Evolutionary conservation across 768 basidiomycete genomes (phyloP).

Genomic region (Suillus tomentosus): DNA sequence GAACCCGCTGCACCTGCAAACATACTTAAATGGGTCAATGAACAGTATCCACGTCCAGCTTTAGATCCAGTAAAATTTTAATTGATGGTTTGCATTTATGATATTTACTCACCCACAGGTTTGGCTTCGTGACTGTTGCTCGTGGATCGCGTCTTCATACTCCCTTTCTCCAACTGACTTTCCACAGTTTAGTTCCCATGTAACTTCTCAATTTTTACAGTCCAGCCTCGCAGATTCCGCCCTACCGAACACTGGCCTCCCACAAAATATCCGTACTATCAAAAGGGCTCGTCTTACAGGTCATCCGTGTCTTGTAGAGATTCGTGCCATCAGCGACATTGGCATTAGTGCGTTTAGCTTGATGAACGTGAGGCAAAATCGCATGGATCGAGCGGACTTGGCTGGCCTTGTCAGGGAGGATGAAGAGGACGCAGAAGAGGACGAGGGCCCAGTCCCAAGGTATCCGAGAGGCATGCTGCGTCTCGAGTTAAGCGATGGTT

Average conservation of each 20-base stretch:
- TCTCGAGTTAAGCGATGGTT: slow-evolving; percentile 80
- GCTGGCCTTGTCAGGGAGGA: slow-evolving; percentile 45
- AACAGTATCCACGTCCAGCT: slow-evolving; percentile 58
- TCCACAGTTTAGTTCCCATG: slow-evolving; percentile 50
- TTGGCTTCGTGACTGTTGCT: slow-evolving; percentile 76
- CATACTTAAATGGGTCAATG: slow-evolving; percentile 55
- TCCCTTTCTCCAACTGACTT: slow-evolving; percentile 51
- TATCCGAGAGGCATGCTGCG: slow-evolving; percentile 82
- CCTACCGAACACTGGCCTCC: slow-evolving; percentile 68
- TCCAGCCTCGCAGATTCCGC: slow-evolving; percentile 77
- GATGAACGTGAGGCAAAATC: slow-evolving; percentile 64
- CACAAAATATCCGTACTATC: slow-evolving; percentile 40
- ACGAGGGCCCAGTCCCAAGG: slow-evolving; percentile 75
- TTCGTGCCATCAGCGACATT: slow-evolving; percentile 79
- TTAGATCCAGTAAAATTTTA: slow-evolving; percentile 57
- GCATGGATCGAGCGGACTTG: slow-evolving; percentile 59
- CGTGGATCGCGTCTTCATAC: slow-evolving; percentile 57
- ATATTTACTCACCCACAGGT: slow-evolving; percentile 44
- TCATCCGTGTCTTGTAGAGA: slow-evolving; percentile 70
- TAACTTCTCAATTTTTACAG: slow-evolving; percentile 68
- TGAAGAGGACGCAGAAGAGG: slow-evolving; percentile 53
- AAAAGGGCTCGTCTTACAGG: slow-evolving; percentile 41
- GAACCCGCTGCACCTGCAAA: slow-evolving; percentile 21
- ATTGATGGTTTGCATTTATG: neutral
- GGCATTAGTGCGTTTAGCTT: slow-evolving; percentile 82